Evolutionary conservation across 495 filamentous ascomycete genomes (phyloP).

Genomic region (Aspergillus avenaceus): DNA sequence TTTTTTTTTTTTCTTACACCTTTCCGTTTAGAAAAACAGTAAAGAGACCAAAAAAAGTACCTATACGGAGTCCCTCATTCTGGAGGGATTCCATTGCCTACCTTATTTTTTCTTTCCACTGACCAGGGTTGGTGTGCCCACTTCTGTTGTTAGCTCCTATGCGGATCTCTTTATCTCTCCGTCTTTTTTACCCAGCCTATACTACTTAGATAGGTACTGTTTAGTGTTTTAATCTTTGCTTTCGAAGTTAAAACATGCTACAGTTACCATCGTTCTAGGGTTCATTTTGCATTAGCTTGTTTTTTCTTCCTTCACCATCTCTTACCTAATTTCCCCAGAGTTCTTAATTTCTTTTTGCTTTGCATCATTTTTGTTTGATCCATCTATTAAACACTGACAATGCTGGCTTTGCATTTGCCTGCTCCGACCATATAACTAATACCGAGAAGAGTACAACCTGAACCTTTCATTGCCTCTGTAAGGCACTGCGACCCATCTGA

Average conservation of each 20-base stretch:
- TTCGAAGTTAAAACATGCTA: not conserved
- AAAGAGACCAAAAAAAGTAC: not conserved
- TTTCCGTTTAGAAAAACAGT: not conserved
- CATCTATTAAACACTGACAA: not conserved
- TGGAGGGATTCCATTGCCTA: not conserved
- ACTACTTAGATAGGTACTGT: not conserved
- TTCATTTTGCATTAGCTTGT: constrained; percentile 2
- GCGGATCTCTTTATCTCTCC: constrained; percentile 2
- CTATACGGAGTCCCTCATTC: not conserved
- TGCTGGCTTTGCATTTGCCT: not conserved
- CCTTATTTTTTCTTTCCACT: constrained; percentile 1
- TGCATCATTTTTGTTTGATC: not conserved
- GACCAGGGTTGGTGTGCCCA: not conserved
- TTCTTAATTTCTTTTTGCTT: constrained; percentile 3
- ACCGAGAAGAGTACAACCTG: too few species aligned
- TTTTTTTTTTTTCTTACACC: not conserved
- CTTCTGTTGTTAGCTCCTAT: not conserved
- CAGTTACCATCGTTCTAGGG: constrained; percentile 1
- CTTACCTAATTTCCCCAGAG: not conserved
- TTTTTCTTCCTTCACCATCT: not conserved
- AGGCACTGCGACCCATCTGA: not conserved
- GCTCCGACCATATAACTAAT: constrained; percentile 6
- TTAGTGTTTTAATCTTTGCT: constrained; percentile 1
- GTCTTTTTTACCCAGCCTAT: not conserved
- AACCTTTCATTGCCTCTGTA: not conserved